A percentile compares a stretch with the other conserved stretches of the same genome.
Conservation (phyloP, 371 early-diverging fungal genomes). For the Phascolomyces articulosus region DNA sequence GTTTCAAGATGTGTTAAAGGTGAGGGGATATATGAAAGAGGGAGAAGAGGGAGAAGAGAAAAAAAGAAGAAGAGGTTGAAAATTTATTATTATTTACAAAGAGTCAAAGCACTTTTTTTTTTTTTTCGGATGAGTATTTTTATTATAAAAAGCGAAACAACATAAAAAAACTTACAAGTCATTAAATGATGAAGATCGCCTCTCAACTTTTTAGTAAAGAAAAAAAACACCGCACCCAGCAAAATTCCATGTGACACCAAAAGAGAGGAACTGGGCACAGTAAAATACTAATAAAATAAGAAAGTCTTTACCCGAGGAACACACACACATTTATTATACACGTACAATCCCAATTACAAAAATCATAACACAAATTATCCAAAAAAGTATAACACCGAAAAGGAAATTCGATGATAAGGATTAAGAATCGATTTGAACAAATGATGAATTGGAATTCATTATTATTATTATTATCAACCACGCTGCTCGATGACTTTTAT, state of each 20-base stretch:
- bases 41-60: background rate
- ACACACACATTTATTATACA: background rate
- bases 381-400: background rate
- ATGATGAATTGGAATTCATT: background rate
- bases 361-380: too few species aligned
- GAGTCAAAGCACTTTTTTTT: too few species aligned
- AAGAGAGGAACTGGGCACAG: background rate
- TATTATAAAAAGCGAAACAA: background rate
- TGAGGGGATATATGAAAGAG: too few species aligned
- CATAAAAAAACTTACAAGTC: constrained; percentile 3
- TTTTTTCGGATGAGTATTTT: background rate
- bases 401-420: constrained; percentile 10
- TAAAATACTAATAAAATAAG: too few species aligned
- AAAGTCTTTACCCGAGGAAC: constrained; percentile 7
- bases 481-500: too few species aligned
- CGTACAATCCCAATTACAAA: too few species aligned
- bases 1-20: too few species aligned
- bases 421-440: background rate
- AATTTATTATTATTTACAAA: too few species aligned
- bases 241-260: constrained; percentile 3
- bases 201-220: too few species aligned
- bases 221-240: background rate
- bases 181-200: too few species aligned
- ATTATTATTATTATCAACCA: too few species aligned
- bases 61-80: background rate